Percentiles rank a stretch among this genome's conserved stretches.
These are phyloP conservation scores for Amanita polypyramis DNA, from an alignment of 768 basidiomycete genomes.

Conservation along the genomic window DNA sequence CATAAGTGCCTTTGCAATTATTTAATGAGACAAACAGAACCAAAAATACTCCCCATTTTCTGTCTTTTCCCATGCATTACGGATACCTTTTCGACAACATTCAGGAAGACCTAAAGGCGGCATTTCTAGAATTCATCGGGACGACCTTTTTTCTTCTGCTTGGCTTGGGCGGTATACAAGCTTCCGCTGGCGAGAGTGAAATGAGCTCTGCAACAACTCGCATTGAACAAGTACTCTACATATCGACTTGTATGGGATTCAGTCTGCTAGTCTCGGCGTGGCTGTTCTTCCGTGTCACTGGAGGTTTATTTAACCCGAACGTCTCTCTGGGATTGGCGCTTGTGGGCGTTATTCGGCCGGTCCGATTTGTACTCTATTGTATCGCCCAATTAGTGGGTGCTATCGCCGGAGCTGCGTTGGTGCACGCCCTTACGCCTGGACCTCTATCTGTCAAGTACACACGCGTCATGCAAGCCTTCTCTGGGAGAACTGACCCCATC, in stretches of 20 bases:
- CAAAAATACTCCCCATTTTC: no score
- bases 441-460: slow-evolving; percentile 44
- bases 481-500: slow-evolving; percentile 5
- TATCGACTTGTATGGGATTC: slow-evolving; percentile 50
- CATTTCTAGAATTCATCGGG: slow-evolving; percentile 47
- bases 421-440: slow-evolving; percentile 45
- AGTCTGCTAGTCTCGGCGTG: slow-evolving; percentile 54
- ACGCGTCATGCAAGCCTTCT: not conserved
- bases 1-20: no score
- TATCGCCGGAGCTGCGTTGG: slow-evolving; percentile 46
- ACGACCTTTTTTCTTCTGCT: slow-evolving; percentile 56
- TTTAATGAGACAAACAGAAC: no score
- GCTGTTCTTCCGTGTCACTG: slow-evolving; percentile 55
- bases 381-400: slow-evolving; percentile 53
- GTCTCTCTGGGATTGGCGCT: slow-evolving; percentile 51
- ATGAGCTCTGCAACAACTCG: slow-evolving; percentile 16
- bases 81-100: slow-evolving; percentile 16
- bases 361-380: slow-evolving; percentile 48
- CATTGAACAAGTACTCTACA: slow-evolving; percentile 40
- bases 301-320: slow-evolving; percentile 58
- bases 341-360: slow-evolving; percentile 40
- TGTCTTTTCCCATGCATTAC: not conserved
- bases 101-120: slow-evolving; percentile 33
- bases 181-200: slow-evolving; percentile 28
- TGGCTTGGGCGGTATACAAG: slow-evolving; percentile 56